Base-by-base conservation (phyloP, 768 basidiomycete genomes). In the Serendipita indica region DNA sequence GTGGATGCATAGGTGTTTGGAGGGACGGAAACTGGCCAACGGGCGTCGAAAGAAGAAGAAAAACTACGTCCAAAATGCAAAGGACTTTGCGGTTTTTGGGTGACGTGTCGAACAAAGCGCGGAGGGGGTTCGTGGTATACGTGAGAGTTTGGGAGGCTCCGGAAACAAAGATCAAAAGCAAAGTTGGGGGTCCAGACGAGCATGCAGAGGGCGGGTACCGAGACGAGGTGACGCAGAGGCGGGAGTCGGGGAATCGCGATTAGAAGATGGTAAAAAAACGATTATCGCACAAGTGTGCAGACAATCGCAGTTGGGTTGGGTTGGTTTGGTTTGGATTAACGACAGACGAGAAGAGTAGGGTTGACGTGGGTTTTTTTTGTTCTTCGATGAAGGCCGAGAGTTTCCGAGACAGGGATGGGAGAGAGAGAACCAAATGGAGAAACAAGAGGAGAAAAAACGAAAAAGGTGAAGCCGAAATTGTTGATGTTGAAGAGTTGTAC, bases 181-280 rank as follows among this genome's bases (percentile, higher is more conserved):
- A 54, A 54, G 27, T 43, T 25, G n/a, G 12, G 16, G 30, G 49
- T 54, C 49, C 49, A 54, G 49, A 54, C 49, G 49, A 54, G 49
- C 49, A 54, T 54, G 49, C 49, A 2, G 30, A 54, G 30, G 20
- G 30, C 30, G 41, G 41, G 5, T 43, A n/a, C 41, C 18, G 41
- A 43, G 41, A 43, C 18, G 12, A 25, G 16, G 7, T 18, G 16
- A 25, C 18, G 41, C 27, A n/a, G 18, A 43, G 41, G 6, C 41
- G 41, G 41, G 18, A n/a, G 41, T 43, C 41, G 41, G 41, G 41
- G 49, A 54, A 22, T 27, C n/a, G 30, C n/a, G 30, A 54, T 54
- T 54, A 54, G 30, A 28, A 54, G 49, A 54, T 22, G 18, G 41
- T 43, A 39, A 43, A 6, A 43, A 43, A n/a, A 43, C 27, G n/a